Evolutionary conservation across 305 asterid species (phyloP).

Genomic region (Caryopteris hybrid): DNA sequence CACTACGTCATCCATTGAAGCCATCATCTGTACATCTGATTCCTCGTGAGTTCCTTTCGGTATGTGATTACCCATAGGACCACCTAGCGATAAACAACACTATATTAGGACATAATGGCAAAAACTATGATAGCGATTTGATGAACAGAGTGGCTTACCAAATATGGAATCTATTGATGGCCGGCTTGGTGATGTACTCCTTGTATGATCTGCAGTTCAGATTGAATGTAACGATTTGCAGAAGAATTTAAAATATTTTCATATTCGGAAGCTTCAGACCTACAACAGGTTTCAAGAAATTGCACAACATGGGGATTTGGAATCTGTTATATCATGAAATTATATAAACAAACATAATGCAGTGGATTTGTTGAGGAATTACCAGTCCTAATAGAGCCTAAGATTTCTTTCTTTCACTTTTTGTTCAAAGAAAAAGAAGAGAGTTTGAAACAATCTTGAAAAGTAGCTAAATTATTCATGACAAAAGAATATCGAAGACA

Average conservation of each 20-base stretch:
- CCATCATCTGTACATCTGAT: conserved; percentile 51
- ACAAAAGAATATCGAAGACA: no score
- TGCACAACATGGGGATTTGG: neutral
- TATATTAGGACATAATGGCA: neutral
- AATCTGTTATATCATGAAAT: neutral
- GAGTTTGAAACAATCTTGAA: no score
- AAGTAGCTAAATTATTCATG: neutral
- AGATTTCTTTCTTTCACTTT: no score
- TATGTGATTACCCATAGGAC: conserved; percentile 29
- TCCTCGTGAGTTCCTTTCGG: conserved; percentile 40
- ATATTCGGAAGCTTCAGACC: neutral
- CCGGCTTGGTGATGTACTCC: conserved; percentile 59
- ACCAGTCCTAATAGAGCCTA: no score
- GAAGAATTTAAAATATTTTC: neutral
- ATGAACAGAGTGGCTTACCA: conserved; percentile 27
- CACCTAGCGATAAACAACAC: conserved; percentile 32
- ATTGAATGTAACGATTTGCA: neutral
- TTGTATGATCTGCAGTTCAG: conserved; percentile 42
- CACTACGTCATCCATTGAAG: conserved; percentile 51
- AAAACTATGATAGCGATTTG: neutral
- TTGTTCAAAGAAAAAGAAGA: no score
- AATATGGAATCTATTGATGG: conserved; percentile 60
- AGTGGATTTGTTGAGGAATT: neutral
- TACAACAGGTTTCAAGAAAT: neutral
- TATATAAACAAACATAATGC: neutral